Evolutionary conservation across 441 rosid species (phyloP).

Genomic region (Aleurites moluccanus): DNA sequence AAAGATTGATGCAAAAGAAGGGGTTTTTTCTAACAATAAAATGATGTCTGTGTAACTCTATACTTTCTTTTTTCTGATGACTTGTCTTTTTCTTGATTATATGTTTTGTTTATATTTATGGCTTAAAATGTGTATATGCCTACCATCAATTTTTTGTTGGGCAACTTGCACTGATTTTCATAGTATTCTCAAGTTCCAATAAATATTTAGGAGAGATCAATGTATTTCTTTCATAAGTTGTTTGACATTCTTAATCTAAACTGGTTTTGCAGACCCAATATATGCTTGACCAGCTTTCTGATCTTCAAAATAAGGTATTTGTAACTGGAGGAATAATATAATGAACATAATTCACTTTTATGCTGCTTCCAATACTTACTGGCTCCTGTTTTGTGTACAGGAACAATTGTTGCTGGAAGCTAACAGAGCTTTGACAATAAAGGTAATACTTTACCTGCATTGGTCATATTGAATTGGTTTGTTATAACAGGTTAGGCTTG

Average conservation of each 20-base stretch:
- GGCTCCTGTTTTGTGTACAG: constrained; percentile 32
- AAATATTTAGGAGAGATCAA: not conserved
- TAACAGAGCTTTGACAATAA: constrained; percentile 74
- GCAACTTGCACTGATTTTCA: not conserved
- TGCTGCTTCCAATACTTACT: constrained; percentile 15
- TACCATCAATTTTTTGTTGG: not conserved
- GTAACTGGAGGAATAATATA: not conserved
- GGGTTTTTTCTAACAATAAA: not conserved
- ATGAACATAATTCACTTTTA: not conserved
- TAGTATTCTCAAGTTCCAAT: not conserved
- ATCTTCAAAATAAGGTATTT: constrained; percentile 81
- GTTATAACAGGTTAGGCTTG: not conserved
- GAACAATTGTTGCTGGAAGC: constrained; percentile 84
- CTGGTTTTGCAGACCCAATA: constrained; percentile 63
- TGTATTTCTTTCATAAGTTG: not conserved
- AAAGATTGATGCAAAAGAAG: not conserved
- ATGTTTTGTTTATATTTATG: not conserved
- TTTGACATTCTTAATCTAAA: not conserved
- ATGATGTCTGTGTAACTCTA: not conserved
- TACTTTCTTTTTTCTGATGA: not conserved
- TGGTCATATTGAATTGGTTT: not conserved
- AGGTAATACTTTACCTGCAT: constrained; percentile 47
- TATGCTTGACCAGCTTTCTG: constrained; percentile 93
- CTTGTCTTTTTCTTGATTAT: not conserved
- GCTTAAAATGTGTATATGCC: too few species aligned